Base-by-base conservation (phyloP, 805 yeast genomes). In the Wickerhamomyces bisporus region DNA sequence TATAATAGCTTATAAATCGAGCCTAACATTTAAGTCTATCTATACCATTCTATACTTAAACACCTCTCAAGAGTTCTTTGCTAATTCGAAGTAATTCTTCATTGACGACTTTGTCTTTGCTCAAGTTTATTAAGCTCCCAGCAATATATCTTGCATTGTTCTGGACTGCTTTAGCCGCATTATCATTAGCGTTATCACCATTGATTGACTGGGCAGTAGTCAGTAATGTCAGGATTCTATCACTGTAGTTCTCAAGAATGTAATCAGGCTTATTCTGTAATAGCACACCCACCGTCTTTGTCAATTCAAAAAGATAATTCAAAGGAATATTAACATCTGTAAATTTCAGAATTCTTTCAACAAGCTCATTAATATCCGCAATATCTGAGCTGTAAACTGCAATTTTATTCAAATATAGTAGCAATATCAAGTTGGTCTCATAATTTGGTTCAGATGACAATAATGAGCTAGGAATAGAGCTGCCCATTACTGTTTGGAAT, bases 231-330 rank as follows among this genome's bases (percentile, higher is more conserved):
- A 41, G 14, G 11, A 53, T 13, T 1, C 39, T 45, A 5, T 35
- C 32, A 2, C 38, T 14, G 27, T 52, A 35, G 2, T 47, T 27
- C 1, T 6, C 16, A 8, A 52, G 17, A 2, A 49, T 17, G 16
- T 31, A 34, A 1, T 45, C 41, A 3, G 53, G 45, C 8, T 40
- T 29, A 19, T 47, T 36, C 28, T 44, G 46, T 1, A 55, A 32
- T 8, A 55, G 27, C 0, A 55, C 48, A 29, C 56, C 60, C 9
- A 53, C 26, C 0, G 58, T 48, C 40, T 54, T 55, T 4, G 55
- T 51, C 23, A 53, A 24, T 33, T 54, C 58, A 42, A 54, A 54
- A 30, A 55, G 26, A 21, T 46, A 46, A 6, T 39, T 26, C 1
- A 44, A 41, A n/a, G 50, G 47, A 2, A 52, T 32, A 8, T 39